Base-by-base conservation (phyloP, 1,284 basidiomycete species). In the Boletus subluridellus region DNA sequence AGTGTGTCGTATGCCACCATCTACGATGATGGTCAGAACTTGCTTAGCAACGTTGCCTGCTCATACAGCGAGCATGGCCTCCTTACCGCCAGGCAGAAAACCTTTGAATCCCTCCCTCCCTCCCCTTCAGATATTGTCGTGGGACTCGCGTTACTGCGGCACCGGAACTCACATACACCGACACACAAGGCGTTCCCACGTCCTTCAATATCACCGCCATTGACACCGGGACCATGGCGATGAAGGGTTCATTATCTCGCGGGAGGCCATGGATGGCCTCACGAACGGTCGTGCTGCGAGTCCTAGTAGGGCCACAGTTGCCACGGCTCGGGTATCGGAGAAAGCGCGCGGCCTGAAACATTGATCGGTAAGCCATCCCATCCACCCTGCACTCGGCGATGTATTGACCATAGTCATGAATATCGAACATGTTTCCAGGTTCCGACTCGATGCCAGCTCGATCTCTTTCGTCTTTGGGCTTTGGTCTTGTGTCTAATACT, bases 11-110 rank as follows among this genome's bases (percentile, higher is more conserved):
- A 66, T 46, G 53, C 69, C 38, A 35, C 51, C 24, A 0, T 34
- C n/a, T 85, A 82, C 65, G 80, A 81, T 67, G 57, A 70, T 10
- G 39, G 59, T 21, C 58, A 52, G 1, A 59, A 54, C 15, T 72
- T 74, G 24, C 72, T 83, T 42, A 30, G 51, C 60, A 69, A 52
- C 28, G 77, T 81, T 57, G 74, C 78, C 21, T 85, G 83, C 69
- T 82, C 81, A 1, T 76, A 78, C 58, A 81, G 80, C 8, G 53
- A 64, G 48, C 30, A 66, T 41, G 72, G 71, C 45, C 73, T 84
- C 26, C 44, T 76, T 48, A 76, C 75, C 30, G 67, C 68, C 21
- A 75, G 76, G n/a, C 82, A 70, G 63, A 69, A 67, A 14, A 81
- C 75, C 37, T 79, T 82, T 61, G 69, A 68, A 17, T 69, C 73